Percentiles rank a stretch among this genome's conserved stretches.
phyloP scores from a whole-genome alignment of 2,329 filamentous ascomycete genomes.

The Pseudogymnoascus sp. region DNA sequence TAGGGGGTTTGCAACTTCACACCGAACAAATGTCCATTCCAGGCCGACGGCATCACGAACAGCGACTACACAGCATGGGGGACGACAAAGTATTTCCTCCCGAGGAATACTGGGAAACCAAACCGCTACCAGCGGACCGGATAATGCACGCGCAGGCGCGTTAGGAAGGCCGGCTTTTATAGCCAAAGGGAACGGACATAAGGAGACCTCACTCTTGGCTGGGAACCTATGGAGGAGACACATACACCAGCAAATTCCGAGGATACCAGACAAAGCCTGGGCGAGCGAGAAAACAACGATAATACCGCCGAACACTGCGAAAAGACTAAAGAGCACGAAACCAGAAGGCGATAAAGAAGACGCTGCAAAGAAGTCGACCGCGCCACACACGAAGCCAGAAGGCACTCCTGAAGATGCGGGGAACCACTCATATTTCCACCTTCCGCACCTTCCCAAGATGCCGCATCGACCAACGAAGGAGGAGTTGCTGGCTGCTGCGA shows the following conservation, averaged over 20 bases:
- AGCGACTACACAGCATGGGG: neutral
- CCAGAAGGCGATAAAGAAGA: neutral
- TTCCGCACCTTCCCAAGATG: constrained; percentile 57
- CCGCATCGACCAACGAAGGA: constrained; percentile 90
- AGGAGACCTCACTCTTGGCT: neutral
- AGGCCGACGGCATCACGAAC: neutral
- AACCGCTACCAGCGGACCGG: neutral
- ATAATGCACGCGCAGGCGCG: constrained; percentile 1
- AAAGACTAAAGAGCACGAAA: neutral
- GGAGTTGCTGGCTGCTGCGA: constrained; percentile 84
- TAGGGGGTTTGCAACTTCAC: constrained; percentile 1
- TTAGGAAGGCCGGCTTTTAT: neutral
- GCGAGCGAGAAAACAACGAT: neutral
- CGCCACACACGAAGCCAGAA: neutral
- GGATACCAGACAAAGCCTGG: neutral
- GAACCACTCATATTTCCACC: constrained; percentile 42
- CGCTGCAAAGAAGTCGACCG: neutral
- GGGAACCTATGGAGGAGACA: neutral
- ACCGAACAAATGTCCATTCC: neutral
- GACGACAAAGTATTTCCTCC: neutral
- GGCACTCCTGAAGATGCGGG: neutral
- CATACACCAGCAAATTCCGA: neutral
- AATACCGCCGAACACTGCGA: neutral
- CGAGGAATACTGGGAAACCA: neutral
- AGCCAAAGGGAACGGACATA: neutral